Evolutionary conservation across 2,329 filamentous ascomycete genomes (phyloP).

Genomic region (Pleoardoris graminearum): DNA sequence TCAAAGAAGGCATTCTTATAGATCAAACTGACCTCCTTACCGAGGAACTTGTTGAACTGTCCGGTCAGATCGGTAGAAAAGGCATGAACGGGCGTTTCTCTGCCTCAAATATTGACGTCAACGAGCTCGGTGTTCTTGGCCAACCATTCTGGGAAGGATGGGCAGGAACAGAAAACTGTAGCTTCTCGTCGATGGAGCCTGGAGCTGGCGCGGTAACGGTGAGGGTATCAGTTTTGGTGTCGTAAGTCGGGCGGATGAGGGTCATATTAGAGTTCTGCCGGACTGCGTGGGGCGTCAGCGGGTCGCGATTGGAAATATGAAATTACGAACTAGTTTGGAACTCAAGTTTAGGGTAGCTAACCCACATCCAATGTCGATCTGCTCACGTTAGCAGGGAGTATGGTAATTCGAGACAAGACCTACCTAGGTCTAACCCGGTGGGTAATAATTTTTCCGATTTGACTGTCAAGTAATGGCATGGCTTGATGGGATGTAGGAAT

Average conservation of each 20-base stretch:
- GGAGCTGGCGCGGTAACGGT: slow-evolving; percentile 53
- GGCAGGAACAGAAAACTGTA: slow-evolving; percentile 57
- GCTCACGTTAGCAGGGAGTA: neutral
- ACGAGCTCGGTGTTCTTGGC: slow-evolving; percentile 54
- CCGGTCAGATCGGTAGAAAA: slow-evolving; percentile 57
- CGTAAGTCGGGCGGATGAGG: slow-evolving; percentile 60
- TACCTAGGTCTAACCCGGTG: slow-evolving; percentile 60
- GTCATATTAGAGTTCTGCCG: slow-evolving; percentile 65
- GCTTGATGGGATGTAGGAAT: slow-evolving; percentile 67
- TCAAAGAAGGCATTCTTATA: slow-evolving; percentile 60
- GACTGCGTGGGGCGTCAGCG: slow-evolving; percentile 32
- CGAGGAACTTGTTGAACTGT: slow-evolving; percentile 60
- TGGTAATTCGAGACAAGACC: neutral
- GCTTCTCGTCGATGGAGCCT: slow-evolving; percentile 36
- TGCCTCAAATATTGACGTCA: slow-evolving; percentile 62
- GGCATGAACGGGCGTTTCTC: slow-evolving; percentile 60
- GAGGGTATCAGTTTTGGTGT: slow-evolving; percentile 51
- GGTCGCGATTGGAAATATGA: neutral
- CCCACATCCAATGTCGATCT: slow-evolving; percentile 70
- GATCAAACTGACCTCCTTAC: slow-evolving; percentile 59
- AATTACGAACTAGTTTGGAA: slow-evolving; percentile 58
- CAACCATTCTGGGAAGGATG: slow-evolving; percentile 58
- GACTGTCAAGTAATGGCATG: slow-evolving; percentile 64
- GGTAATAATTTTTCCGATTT: slow-evolving; percentile 55
- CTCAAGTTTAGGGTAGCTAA: slow-evolving; percentile 55